Evolutionary conservation across 805 yeast genomes (phyloP).

Genomic region (Schwanniomyces yamadae): DNA sequence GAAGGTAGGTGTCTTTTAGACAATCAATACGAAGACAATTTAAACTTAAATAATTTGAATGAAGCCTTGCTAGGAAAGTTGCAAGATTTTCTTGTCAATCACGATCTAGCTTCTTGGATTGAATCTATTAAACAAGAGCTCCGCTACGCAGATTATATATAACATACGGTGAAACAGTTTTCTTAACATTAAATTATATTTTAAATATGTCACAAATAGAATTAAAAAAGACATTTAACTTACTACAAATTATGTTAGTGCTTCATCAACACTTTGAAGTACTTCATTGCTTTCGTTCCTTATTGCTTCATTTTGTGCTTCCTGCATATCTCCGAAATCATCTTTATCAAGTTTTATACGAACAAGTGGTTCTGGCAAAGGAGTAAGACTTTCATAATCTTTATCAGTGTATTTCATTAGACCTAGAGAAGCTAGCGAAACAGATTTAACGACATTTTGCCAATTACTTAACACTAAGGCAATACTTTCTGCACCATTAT

Average conservation of each 20-base stretch:
- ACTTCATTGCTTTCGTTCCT: too few relatives aligned
- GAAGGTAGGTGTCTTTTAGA: conserved; percentile 3
- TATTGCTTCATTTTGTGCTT: too few relatives aligned
- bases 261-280: too few relatives aligned
- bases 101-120: conserved; percentile 14
- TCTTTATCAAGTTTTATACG: conserved; percentile 54
- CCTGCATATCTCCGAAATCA: conserved; percentile 8
- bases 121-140: conserved; percentile 21
- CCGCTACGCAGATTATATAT: conserved; percentile 3
- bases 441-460: conserved; percentile 60
- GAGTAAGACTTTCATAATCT: conserved; percentile 43
- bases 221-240: too few relatives aligned
- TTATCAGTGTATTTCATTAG: conserved; percentile 41
- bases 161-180: neutral
- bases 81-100: conserved; percentile 1
- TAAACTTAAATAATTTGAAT: conserved; percentile 1
- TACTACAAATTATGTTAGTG: too few relatives aligned
- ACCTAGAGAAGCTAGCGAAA: conserved; percentile 60
- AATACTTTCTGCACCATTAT: conserved; percentile 60
- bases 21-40: neutral
- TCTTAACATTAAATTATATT: neutral
- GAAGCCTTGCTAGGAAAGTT: conserved; percentile 3
- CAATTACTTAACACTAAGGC: conserved; percentile 61
- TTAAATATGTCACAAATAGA: conserved; percentile 1
- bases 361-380: conserved; percentile 66